These are phyloP conservation scores for Heliocybe sulcata DNA, from an alignment of 1,284 basidiomycete genomes.

Conservation along the genomic window DNA sequence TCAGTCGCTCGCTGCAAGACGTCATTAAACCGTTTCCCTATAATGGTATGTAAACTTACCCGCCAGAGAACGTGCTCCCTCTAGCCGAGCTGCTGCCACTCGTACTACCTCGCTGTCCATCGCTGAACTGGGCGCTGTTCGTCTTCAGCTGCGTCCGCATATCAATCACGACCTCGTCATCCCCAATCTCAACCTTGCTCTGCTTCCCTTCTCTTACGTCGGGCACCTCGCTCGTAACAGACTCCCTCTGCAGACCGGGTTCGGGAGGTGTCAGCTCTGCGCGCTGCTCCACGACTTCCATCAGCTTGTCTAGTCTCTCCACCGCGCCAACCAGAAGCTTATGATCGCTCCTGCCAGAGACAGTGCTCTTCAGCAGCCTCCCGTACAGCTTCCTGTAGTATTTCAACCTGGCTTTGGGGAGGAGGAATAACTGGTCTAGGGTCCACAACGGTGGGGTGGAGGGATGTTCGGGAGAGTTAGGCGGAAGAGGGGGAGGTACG, in stretches of 20 bases:
- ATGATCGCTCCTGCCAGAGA: slow-evolving; percentile 86
- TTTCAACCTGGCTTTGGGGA: slow-evolving; percentile 79
- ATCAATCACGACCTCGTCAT: slow-evolving; percentile 50
- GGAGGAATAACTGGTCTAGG: slow-evolving; percentile 79
- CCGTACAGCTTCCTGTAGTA: slow-evolving; percentile 94
- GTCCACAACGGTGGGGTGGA: slow-evolving; percentile 61
- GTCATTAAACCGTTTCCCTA: background rate
- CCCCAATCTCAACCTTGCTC: slow-evolving; percentile 22
- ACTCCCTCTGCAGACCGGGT: background rate
- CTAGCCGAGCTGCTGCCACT: slow-evolving; percentile 12
- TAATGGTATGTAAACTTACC: slow-evolving; percentile 32
- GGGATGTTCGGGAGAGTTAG: slow-evolving; percentile 27
- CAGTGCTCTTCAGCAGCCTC: slow-evolving; percentile 82
- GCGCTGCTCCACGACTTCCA: slow-evolving; percentile 63
- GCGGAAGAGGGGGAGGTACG: slow-evolving; percentile 49
- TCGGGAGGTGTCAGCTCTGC: slow-evolving; percentile 12
- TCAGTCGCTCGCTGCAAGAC: slow-evolving; percentile 41
- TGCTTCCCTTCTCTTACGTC: background rate
- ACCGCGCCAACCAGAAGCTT: slow-evolving; percentile 75
- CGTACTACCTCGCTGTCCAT: slow-evolving; percentile 39
- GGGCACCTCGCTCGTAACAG: background rate
- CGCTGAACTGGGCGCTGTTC: slow-evolving; percentile 35
- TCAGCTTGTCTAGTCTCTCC: slow-evolving; percentile 72
- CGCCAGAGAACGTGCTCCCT: slow-evolving; percentile 43
- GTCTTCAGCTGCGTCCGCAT: slow-evolving; percentile 29